Evolutionary conservation across 352 stramenopile species (phyloP).

Genomic region (Phytophthora fragariae): DNA sequence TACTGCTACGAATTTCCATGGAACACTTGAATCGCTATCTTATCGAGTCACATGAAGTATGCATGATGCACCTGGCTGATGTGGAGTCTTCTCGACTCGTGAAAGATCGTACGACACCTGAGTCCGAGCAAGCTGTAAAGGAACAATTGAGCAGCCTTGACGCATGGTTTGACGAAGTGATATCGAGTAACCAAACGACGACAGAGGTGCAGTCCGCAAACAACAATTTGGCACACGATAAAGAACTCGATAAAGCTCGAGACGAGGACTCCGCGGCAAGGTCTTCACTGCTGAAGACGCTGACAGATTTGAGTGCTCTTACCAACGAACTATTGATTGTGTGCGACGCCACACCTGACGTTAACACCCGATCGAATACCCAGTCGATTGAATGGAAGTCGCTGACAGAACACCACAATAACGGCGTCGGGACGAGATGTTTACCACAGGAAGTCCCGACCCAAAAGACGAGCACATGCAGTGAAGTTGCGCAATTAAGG

Average conservation of each 20-base stretch:
- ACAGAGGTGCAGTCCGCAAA: neutral
- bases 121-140: conserved; percentile 35
- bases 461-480: conserved; percentile 1
- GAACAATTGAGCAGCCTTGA: conserved; percentile 60
- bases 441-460: neutral
- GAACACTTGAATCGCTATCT: conserved; percentile 2
- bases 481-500: conserved; percentile 27
- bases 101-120: neutral
- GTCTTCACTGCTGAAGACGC: conserved; percentile 25
- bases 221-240: neutral
- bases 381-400: neutral
- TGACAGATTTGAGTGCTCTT: conserved; percentile 26
- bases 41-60: conserved; percentile 11
- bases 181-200: conserved; percentile 26
- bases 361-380: neutral
- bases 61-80: conserved; percentile 33
- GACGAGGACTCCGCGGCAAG: conserved; percentile 8
- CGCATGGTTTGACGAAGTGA: conserved; percentile 58
- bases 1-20: conserved; percentile 19
- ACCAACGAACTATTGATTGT: conserved; percentile 34
- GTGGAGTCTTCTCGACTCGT: conserved; percentile 18
- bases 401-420: neutral
- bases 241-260: neutral
- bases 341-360: conserved; percentile 13
- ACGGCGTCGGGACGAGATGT: neutral